These are phyloP conservation scores for Nitzschia inconspicua DNA, from an alignment of 108 stramenopile genomes.

Conservation along the genomic window DNA sequence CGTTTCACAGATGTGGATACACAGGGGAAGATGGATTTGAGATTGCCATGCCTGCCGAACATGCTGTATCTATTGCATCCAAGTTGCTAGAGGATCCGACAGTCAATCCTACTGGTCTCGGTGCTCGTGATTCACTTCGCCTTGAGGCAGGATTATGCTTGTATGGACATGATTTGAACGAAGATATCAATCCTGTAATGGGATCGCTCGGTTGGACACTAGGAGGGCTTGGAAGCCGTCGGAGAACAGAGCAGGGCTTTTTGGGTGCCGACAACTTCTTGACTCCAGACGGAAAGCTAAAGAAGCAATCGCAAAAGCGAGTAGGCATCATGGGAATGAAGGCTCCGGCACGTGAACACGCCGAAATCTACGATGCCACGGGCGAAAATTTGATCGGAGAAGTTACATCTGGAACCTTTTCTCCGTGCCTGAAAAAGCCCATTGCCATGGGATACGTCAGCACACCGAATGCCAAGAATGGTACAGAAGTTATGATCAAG, in stretches of 20 bases:
- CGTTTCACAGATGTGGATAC: constrained; percentile 90
- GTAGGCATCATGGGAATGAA: constrained; percentile 97
- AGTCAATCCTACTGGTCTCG: constrained; percentile 93
- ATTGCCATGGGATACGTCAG: constrained; percentile 99
- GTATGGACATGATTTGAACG: constrained; percentile 97
- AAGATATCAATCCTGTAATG: constrained; percentile 91
- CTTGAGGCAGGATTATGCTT: constrained; percentile 98
- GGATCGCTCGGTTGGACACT: constrained; percentile 94
- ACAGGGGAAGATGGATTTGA: constrained; percentile 99
- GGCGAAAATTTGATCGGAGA: constrained; percentile 88
- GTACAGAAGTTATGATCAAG: constrained; percentile 82
- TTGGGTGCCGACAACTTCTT: constrained; percentile 91
- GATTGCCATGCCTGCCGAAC: constrained; percentile 81
- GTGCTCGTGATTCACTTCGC: constrained; percentile 96
- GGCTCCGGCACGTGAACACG: constrained; percentile 91
- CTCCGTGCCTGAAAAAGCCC: constrained; percentile 90
- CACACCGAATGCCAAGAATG: constrained; percentile 67
- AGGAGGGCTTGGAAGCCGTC: constrained; percentile 75
- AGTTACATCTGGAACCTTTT: constrained; percentile 94
- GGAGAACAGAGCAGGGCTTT: constrained; percentile 92
- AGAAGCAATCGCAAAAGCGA: constrained; percentile 83
- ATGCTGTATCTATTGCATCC: constrained; percentile 79
- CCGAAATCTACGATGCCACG: constrained; percentile 88
- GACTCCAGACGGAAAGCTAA: constrained; percentile 88
- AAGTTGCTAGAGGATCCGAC: constrained; percentile 67